Evolutionary conservation across 768 basidiomycete species (phyloP), one percentile per base, ranked within the genome.

Genomic region (Chiua virens): DNA sequence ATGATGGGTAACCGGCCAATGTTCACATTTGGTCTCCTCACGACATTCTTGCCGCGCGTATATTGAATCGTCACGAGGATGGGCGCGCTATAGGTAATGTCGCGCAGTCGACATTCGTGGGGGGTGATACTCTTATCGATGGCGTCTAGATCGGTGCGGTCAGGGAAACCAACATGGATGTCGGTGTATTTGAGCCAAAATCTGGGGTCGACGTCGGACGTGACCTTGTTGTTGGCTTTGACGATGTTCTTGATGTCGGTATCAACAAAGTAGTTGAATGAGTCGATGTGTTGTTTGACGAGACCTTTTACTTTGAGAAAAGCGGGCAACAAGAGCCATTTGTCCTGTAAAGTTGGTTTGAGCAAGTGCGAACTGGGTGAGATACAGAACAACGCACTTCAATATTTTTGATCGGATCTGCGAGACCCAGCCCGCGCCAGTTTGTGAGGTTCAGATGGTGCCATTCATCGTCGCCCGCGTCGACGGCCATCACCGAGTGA

Each of bases 211-310:
- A 98, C 91, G 61, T 99, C 97, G 17, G 94, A 97, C 4, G 91
- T 94, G 63, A 96, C 86, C 67, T 92, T 92, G 73, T 85, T 87
- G 67, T 96, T 95, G 7, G 92, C 92, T 58, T 85, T 89, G 52
- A 98, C 85, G 62, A 99, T 97, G 60, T 94, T 96, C 70, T 94
- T 95, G 66, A 99, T 89, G 65, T 98, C 97, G 38, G 89, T 86
- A 61, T 98, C 91, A 65, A 98, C 93, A 65, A 99, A 98, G 71
- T 96, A 95, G 74, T 98, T 98, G 83, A 93, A 98, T 8, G 93
- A 97, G 70, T 98, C 97, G 59, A 98, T 90, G 66, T 99, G 97
- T 66, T 98, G 97, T 74, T 98, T 98, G 54, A 99, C 97, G 14
- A 99, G 85, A 52, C 97, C 97, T 64, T 99, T 99, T 54, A 97